Conservation (phyloP, 2,329 filamentous ascomycete genomes). For the Metarhizium album region DNA sequence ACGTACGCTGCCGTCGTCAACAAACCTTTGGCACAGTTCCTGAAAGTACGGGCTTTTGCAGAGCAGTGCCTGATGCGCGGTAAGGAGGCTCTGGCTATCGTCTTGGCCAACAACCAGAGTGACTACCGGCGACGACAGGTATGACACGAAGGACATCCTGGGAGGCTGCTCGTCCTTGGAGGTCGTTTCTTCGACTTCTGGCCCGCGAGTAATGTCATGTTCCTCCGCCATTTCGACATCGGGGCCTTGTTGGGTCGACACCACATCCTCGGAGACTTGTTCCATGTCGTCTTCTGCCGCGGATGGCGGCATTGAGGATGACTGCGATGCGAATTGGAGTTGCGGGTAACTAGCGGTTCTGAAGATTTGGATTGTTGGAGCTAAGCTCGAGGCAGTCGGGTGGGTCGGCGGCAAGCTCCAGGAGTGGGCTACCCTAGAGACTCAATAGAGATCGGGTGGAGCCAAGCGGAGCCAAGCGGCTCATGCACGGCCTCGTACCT, state of each 20-base stretch:
- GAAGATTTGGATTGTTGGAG: too few relatives aligned
- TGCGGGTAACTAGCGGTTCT: too few relatives aligned
- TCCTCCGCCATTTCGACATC: conserved; percentile 30
- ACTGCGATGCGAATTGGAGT: background rate
- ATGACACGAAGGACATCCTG: conserved; percentile 41
- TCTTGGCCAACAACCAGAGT: conserved; percentile 54
- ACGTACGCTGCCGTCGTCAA: conserved; percentile 48
- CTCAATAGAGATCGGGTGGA: too few relatives aligned
- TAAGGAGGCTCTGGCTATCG: conserved; percentile 50
- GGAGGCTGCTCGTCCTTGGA: conserved; percentile 21
- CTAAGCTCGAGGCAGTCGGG: too few relatives aligned
- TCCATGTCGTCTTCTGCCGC: conserved; percentile 10
- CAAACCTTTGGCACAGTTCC: conserved; percentile 50
- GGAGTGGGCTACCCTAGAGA: too few relatives aligned
- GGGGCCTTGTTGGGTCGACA: conserved; percentile 16
- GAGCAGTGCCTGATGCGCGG: conserved; percentile 71
- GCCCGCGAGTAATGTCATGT: conserved; percentile 11
- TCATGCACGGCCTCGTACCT: too few relatives aligned
- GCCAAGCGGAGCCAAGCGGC: too few relatives aligned
- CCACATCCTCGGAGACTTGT: conserved; percentile 9
- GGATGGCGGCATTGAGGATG: background rate
- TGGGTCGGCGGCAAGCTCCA: too few relatives aligned
- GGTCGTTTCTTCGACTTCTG: conserved; percentile 18
- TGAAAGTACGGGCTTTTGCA: conserved; percentile 64
- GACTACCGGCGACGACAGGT: conserved; percentile 59